These are phyloP conservation scores for Phaseolus coccineus DNA, from an alignment of 331 rosid genomes.

Conservation along the genomic window DNA sequence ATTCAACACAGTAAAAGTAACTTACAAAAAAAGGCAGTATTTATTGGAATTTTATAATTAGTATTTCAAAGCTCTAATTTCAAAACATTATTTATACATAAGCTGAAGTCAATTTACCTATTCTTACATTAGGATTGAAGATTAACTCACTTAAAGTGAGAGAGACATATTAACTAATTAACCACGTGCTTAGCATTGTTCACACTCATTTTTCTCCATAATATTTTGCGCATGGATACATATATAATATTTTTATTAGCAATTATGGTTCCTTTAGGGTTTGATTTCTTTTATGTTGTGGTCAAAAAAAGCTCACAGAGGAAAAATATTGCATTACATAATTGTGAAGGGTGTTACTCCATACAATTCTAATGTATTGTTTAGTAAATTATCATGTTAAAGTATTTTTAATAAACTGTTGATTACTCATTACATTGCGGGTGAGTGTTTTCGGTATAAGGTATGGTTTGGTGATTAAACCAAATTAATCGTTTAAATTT, in stretches of 20 bases:
- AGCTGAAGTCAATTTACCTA: not conserved
- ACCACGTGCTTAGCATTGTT: not conserved
- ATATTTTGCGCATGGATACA: too few species aligned
- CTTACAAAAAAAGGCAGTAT: not conserved
- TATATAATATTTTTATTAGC: too few species aligned
- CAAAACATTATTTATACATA: not conserved
- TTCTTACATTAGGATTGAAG: not conserved
- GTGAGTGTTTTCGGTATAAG: not conserved
- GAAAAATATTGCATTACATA: too few species aligned
- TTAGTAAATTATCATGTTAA: not conserved
- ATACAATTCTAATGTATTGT: not conserved
- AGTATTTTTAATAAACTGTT: not conserved
- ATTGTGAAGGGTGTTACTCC: not conserved
- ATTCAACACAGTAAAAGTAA: not conserved
- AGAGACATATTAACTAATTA: not conserved
- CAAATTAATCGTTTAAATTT: not conserved
- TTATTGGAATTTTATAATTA: not conserved
- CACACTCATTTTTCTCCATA: too few species aligned
- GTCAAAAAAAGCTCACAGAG: too few species aligned
- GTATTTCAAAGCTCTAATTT: not conserved
- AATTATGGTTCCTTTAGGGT: too few species aligned
- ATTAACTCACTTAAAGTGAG: not conserved
- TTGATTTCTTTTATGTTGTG: too few species aligned
- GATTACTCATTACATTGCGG: not conserved
- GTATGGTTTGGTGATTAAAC: not conserved